phyloP scores from a whole-genome alignment of 2,329 filamentous ascomycete species.

The Aspergillus texensis region DNA sequence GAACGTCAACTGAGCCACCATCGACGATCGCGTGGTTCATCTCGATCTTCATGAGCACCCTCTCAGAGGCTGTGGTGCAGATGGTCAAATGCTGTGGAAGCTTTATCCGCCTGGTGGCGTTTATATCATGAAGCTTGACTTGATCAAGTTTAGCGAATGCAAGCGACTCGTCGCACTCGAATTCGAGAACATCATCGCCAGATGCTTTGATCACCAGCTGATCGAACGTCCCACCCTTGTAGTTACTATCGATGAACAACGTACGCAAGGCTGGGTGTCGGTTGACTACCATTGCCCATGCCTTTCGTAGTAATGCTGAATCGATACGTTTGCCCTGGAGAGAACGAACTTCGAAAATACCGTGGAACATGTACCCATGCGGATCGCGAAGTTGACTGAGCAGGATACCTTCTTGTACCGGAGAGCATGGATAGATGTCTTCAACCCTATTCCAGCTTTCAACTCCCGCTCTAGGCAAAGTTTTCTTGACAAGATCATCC shows the following conservation, averaged over 20 bases:
- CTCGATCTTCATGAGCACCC: slow-evolving; percentile 39
- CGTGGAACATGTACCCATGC: slow-evolving; percentile 40
- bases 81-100: slow-evolving; percentile 40
- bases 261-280: slow-evolving; percentile 40
- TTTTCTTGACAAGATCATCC: slow-evolving; percentile 35
- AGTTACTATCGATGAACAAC: slow-evolving; percentile 37
- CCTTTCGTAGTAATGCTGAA: slow-evolving; percentile 29
- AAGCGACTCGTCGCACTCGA: slow-evolving; percentile 34
- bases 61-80: slow-evolving; percentile 33
- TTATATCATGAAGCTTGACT: slow-evolving; percentile 31
- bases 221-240: slow-evolving; percentile 39
- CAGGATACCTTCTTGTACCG: slow-evolving; percentile 41
- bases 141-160: slow-evolving; percentile 30
- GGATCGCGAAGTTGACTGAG: slow-evolving; percentile 42
- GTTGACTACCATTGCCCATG: slow-evolving; percentile 37
- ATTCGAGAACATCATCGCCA: slow-evolving; percentile 27
- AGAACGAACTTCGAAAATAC: slow-evolving; percentile 37
- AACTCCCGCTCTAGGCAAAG: slow-evolving; percentile 41
- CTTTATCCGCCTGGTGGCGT: slow-evolving; percentile 27
- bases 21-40: slow-evolving; percentile 45
- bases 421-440: slow-evolving; percentile 41
- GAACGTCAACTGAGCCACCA: slow-evolving; percentile 36
- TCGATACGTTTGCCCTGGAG: slow-evolving; percentile 25
- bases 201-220: slow-evolving; percentile 39
- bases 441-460: slow-evolving; percentile 31